phyloP scores from a whole-genome alignment of 306 rosid species.

The Hippophae tibetana region DNA sequence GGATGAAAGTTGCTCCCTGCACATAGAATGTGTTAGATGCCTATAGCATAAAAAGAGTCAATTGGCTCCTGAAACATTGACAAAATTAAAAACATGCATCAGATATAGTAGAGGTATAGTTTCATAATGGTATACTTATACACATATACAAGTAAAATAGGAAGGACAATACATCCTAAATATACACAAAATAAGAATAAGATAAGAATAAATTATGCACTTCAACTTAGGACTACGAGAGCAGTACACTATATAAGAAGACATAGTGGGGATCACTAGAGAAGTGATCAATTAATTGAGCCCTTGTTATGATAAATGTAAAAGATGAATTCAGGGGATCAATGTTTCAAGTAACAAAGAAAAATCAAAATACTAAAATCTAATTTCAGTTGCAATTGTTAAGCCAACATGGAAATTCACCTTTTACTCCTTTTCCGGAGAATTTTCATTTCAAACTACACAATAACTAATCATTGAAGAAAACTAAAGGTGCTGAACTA shows the following conservation, averaged over 20 bases:
- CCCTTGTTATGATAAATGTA: neutral
- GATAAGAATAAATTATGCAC: neutral
- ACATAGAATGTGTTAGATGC: slow-evolving; percentile 5
- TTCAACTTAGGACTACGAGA: no score
- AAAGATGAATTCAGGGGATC: neutral
- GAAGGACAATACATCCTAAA: no score
- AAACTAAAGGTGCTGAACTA: no score
- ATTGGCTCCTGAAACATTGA: neutral
- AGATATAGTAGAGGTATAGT: neutral
- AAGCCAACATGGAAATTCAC: neutral
- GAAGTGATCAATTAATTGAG: neutral
- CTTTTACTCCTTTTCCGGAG: neutral
- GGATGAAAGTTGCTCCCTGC: slow-evolving; percentile 71
- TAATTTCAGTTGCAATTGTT: neutral
- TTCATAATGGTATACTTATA: no score
- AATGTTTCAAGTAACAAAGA: slow-evolving; percentile 4
- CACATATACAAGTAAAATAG: no score
- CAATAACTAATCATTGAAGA: no score
- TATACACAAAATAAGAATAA: no score
- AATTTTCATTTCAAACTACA: no score
- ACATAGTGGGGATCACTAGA: slow-evolving; percentile 3
- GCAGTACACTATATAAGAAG: neutral
- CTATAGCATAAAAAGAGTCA: neutral
- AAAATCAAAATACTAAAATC: neutral
- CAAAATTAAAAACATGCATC: neutral